Evolutionary conservation across 129 eudicot species (phyloP).

Genomic region (Saposhnikovia divaricata): DNA sequence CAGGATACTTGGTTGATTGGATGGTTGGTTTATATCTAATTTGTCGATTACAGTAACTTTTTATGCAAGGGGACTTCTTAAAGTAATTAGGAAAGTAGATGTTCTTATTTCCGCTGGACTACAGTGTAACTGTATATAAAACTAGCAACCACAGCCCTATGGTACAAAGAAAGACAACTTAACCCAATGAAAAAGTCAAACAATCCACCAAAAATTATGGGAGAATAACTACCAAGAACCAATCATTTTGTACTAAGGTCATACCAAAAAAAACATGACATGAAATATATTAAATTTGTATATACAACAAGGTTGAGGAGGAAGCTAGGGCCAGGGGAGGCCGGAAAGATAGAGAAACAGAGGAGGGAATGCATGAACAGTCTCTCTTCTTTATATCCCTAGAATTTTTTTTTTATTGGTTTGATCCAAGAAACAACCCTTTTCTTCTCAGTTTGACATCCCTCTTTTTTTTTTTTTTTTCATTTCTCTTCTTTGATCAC

Average conservation of each 20-base stretch:
- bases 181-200: neutral
- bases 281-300: neutral
- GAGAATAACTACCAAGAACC: constrained; percentile 15
- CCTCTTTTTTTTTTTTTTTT: neutral
- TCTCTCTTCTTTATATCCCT: constrained; percentile 22
- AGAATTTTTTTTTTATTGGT: neutral
- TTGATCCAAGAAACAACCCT: neutral
- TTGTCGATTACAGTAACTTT: no score
- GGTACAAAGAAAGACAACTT: no score
- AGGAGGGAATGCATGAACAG: constrained; percentile 17
- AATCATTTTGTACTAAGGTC: constrained; percentile 6
- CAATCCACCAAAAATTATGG: neutral
- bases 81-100: no score
- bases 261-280: neutral
- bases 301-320: neutral
- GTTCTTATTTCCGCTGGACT: no score
- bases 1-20: no score
- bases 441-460: constrained; percentile 6
- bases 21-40: no score
- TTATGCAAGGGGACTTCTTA: no score
- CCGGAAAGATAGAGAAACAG: constrained; percentile 7
- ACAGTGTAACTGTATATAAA: no score
- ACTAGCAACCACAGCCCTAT: no score
- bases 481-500: neutral
- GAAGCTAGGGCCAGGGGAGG: neutral